Conservation (phyloP, 1,284 basidiomycete genomes). For the Lignosus rhinocerotis region DNA sequence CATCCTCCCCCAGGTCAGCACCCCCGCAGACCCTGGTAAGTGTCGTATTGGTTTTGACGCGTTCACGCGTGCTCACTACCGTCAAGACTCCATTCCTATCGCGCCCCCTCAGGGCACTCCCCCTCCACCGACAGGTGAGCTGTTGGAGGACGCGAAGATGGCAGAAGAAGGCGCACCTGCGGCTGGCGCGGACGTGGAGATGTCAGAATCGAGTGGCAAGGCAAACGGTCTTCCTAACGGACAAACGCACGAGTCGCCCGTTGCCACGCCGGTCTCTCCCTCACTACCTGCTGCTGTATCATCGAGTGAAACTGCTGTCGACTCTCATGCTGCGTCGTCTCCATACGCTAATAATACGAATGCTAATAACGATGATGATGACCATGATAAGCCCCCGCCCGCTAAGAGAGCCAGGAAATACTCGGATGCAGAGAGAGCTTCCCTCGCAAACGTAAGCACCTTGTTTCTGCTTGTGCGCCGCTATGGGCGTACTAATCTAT, state of each 20-base stretch:
- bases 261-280: conserved; percentile 35
- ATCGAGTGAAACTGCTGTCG: conserved; percentile 37
- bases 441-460: conserved; percentile 62
- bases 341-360: conserved; percentile 43
- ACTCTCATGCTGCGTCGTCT: conserved; percentile 42
- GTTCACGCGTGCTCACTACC: conserved; percentile 15
- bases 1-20: conserved; percentile 42
- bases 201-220: conserved; percentile 43
- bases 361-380: conserved; percentile 44
- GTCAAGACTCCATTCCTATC: conserved; percentile 46
- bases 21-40: conserved; percentile 53
- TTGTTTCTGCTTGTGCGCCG: conserved; percentile 44
- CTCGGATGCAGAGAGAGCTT: conserved; percentile 56
- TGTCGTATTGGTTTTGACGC: conserved; percentile 15
- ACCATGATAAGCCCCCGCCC: conserved; percentile 65
- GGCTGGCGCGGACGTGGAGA: conserved; percentile 46
- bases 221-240: conserved; percentile 37
- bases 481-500: conserved; percentile 55
- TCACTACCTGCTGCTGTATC: conserved; percentile 33
- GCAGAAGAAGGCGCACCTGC: conserved; percentile 35
- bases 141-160: conserved; percentile 55
- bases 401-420: conserved; percentile 63
- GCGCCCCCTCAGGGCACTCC: conserved; percentile 47
- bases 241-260: conserved; percentile 36
- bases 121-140: conserved; percentile 47